Base-by-base conservation (phyloP, 2,329 filamentous ascomycete species). In the Botrytis galanthina region DNA sequence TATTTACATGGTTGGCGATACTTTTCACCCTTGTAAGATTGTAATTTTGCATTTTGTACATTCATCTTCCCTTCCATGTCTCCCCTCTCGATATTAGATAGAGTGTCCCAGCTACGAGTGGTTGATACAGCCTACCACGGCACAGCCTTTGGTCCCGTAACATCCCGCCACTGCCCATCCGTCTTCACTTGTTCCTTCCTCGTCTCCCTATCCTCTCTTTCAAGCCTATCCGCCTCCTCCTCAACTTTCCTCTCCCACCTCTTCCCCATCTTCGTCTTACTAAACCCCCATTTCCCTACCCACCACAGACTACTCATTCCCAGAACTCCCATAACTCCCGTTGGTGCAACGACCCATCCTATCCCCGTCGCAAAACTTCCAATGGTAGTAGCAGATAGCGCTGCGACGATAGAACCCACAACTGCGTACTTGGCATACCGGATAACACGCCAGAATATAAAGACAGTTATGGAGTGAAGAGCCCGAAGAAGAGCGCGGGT, bases 361-460 rank as follows among this genome's bases (percentile, higher is more conserved):
- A 77, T 76, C n/a, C 79, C 79, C 57, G 75, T 76, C 4, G 80
- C 73, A 26, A 77, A 66, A 29, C 78, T 78, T 62, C 79, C 80
- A 72, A 81, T 78, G 4, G 79, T 79, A 26, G 76, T 77, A 0
- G 79, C 78, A 10, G 79, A 76, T 44, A 80, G 66, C 0, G 80
- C 80, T 2, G 80, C 79, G 7, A 80, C 75, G 4, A 80, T 63
- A 20, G 73, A 75, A 3, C 80, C 80, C 32, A 80, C 77, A 3
- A 78, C 64, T 5, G 79, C 79, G 62, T 80, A 81, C 62, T 80
- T 80, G n/a, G 80, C 80, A 72, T 80, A 81, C 32, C 80, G 77
- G 0, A 81, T 78, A 1, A 80, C 71, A 35, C 79, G 79, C 80
- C 80, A 81, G 76, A 81, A 81, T 22, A 81, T 64, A 59, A 80